A percentile compares a stretch with the other conserved stretches of the same genome.
Conservation (phyloP, 768 basidiomycete genomes). For the Rubroboletus satanas region DNA sequence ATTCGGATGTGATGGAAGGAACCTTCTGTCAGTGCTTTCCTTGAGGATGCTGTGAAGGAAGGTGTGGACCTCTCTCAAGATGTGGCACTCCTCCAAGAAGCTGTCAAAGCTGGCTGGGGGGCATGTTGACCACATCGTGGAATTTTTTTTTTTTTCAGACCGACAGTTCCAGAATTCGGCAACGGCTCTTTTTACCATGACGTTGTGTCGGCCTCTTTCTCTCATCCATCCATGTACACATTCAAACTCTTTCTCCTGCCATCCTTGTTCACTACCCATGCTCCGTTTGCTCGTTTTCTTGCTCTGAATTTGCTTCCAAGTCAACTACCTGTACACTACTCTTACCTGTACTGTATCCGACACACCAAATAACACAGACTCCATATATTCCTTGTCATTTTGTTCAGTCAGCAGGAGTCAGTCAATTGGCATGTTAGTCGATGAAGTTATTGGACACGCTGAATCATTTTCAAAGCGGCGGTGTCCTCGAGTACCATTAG, state of each 20-base stretch:
- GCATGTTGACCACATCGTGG: background rate
- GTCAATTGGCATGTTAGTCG: too few species aligned
- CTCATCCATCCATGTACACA: too few species aligned
- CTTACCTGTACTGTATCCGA: background rate
- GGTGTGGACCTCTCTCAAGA: constrained; percentile 16
- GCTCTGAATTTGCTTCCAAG: background rate
- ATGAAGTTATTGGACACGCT: too few species aligned
- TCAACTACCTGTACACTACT: too few species aligned
- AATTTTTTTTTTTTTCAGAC: background rate
- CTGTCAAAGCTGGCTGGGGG: constrained; percentile 17
- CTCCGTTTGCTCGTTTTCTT: background rate
- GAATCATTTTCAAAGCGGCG: too few species aligned
- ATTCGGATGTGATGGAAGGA: too few species aligned
- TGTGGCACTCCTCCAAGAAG: constrained; percentile 23
- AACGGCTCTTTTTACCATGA: too few species aligned
- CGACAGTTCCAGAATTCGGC: background rate
- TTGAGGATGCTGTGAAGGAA: constrained; percentile 14
- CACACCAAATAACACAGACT: background rate
- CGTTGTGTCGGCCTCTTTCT: background rate
- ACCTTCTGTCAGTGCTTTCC: constrained; percentile 9
- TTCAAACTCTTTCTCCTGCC: background rate
- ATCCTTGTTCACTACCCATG: background rate
- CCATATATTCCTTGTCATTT: background rate
- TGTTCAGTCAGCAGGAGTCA: background rate
- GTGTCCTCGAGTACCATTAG: too few species aligned